phyloP scores from a whole-genome alignment of 805 yeast genomes.

The Candida hungchunana region DNA sequence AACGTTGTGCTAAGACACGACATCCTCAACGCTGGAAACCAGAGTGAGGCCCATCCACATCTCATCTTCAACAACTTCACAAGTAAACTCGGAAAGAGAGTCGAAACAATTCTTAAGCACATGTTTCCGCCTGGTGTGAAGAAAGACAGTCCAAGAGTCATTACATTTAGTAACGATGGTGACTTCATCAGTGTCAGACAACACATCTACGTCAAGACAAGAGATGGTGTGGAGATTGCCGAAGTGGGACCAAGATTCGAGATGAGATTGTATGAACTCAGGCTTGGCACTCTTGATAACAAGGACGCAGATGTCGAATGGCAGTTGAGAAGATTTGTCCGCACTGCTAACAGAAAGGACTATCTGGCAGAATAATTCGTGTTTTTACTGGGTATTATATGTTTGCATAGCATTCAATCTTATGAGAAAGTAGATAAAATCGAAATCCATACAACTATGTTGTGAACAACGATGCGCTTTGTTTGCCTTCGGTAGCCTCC shows the following conservation, averaged over 20 bases:
- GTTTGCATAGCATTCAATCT: neutral
- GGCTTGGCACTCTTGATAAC: constrained; percentile 87
- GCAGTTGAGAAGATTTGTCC: constrained; percentile 86
- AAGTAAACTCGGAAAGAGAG: constrained; percentile 76
- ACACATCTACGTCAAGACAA: constrained; percentile 87
- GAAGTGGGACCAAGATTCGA: constrained; percentile 99
- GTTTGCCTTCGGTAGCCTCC: no score
- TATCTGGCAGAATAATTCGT: constrained; percentile 42
- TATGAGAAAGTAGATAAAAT: neutral
- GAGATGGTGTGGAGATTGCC: constrained; percentile 84
- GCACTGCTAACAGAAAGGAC: constrained; percentile 95
- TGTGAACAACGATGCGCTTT: no score
- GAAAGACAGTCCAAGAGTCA: constrained; percentile 83
- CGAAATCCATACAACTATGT: no score
- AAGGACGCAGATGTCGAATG: constrained; percentile 98
- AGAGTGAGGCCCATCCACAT: constrained; percentile 91
- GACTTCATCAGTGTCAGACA: constrained; percentile 95
- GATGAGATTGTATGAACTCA: constrained; percentile 86
- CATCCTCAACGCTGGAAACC: constrained; percentile 77
- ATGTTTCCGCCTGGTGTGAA: constrained; percentile 97
- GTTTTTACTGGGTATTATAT: neutral
- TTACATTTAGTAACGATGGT: constrained; percentile 84
- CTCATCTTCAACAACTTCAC: constrained; percentile 87
- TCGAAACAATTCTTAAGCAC: constrained; percentile 76
- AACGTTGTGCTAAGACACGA: constrained; percentile 95